phyloP scores from a whole-genome alignment of 1,284 basidiomycete species.

The Leccinum colubrinum region DNA sequence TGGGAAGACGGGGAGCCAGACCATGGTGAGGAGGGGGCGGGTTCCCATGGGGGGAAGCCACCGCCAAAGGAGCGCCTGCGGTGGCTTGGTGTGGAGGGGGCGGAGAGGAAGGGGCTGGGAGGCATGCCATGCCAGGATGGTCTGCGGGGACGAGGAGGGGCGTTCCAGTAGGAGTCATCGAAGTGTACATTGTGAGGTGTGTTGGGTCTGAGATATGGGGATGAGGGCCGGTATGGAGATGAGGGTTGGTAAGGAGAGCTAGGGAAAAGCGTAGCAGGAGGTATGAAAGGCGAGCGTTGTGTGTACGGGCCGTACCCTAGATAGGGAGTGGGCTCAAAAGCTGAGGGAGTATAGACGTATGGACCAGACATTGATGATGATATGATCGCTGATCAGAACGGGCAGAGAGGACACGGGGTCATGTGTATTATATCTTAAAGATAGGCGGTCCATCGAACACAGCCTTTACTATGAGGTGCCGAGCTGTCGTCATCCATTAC shows the following conservation, averaged over 20 bases:
- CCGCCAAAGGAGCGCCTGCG: slow-evolving; percentile 44
- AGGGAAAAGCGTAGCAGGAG: slow-evolving; percentile 34
- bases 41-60: slow-evolving; percentile 26
- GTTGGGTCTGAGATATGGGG: slow-evolving; percentile 24
- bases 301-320: slow-evolving; percentile 29
- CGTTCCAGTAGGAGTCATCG: slow-evolving; percentile 20
- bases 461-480: slow-evolving; percentile 7
- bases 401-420: not conserved
- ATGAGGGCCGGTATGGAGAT: slow-evolving; percentile 26
- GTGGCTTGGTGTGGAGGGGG: slow-evolving; percentile 18
- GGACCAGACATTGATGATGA: slow-evolving; percentile 37
- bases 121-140: slow-evolving; percentile 13
- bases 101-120: slow-evolving; percentile 23
- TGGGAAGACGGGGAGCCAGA: slow-evolving; percentile 25
- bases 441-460: slow-evolving; percentile 8
- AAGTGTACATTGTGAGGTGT: slow-evolving; percentile 21
- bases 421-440: slow-evolving; percentile 21
- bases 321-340: slow-evolving; percentile 31
- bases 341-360: slow-evolving; percentile 37
- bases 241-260: slow-evolving; percentile 31
- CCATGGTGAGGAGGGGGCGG: slow-evolving; percentile 23
- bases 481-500: not conserved
- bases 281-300: slow-evolving; percentile 42
- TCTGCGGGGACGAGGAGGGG: not conserved
- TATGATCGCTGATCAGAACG: not conserved